Evolutionary conservation across 2,329 filamentous ascomycete genomes (phyloP), one percentile per base, ranked within the genome.

Genomic region (Verticillium dahliae): DNA sequence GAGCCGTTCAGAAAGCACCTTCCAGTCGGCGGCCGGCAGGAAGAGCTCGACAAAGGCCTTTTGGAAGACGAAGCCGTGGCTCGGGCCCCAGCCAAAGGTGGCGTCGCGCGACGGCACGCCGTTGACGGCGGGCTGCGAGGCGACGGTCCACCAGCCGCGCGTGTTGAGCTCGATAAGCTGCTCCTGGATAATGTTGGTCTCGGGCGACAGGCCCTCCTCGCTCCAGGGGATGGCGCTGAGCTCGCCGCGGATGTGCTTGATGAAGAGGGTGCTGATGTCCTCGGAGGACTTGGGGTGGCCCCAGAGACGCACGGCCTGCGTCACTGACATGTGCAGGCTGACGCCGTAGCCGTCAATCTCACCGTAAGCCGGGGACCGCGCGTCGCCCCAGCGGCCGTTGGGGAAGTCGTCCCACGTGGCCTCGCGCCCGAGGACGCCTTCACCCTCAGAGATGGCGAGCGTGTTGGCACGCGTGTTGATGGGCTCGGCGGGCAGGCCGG

Each of bases 391-490:
- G 61, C 94, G 86, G 34, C 94, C 95, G 78, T 98, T 98, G 65
- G 94, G 94, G 74, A 92, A 99, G 71, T 99, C 95, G 70, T 99
- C 95, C 95, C 95, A 99, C 0, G 95, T 99, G 38, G 95, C 95
- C 80, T 98, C 94, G 58, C 95, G 85, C 11, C 94, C 95, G 6
- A 97, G 81, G 3, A 90, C 84, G 31, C 94, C 95, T 70, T 97
- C 90, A 6, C 95, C 94, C 77, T 98, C 94, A 0, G 93, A 97
- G 62, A 97, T 97, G 34, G 93, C 92, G 10, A 98, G 83, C 1
- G 92, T 95, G 73, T 93, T 94, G 61, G 89, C 89, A 59, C 93
- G 85, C 22, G 86, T 87, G 72, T 94, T 93, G 69, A 94, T 81
- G 60, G 84, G 85, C 67, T 87, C 87, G 2, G 85, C 84, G 1